These are phyloP conservation scores for Priceomyces fermenticarens DNA, from an alignment of 805 yeast species.

Conservation along the genomic window DNA sequence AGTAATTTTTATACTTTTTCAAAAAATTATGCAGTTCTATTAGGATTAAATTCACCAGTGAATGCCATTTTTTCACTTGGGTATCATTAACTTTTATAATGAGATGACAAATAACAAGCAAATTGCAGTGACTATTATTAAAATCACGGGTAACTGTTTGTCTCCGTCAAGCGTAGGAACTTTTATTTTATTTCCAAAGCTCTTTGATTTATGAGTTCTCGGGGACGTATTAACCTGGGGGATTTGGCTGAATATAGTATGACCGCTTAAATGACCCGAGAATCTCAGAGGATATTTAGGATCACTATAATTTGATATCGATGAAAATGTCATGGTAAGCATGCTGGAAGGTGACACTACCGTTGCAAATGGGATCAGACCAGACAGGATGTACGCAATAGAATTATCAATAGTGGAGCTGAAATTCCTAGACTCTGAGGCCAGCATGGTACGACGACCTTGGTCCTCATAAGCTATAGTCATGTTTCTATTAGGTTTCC, in stretches of 20 bases:
- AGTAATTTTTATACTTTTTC: not conserved
- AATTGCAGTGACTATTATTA: too few species aligned
- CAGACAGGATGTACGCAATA: slow-evolving; percentile 33
- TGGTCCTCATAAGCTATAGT: not conserved
- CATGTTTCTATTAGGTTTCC: slow-evolving; percentile 36
- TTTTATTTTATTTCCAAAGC: not conserved
- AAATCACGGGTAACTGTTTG: too few species aligned
- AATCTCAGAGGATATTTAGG: slow-evolving; percentile 22
- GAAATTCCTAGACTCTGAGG: slow-evolving; percentile 3
- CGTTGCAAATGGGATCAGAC: slow-evolving; percentile 52
- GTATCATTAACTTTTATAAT: too few species aligned
- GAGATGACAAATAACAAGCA: too few species aligned
- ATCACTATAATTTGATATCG: not conserved
- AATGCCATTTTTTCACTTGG: not conserved
- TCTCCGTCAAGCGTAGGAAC: not conserved
- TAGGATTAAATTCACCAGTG: not conserved
- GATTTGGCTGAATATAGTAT: not conserved
- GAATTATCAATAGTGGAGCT: slow-evolving; percentile 11
- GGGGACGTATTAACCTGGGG: not conserved
- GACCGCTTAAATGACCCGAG: slow-evolving; percentile 21
- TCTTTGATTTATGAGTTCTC: not conserved
- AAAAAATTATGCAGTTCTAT: not conserved
- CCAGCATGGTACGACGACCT: not conserved
- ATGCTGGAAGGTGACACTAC: not conserved
- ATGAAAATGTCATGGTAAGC: slow-evolving; percentile 9